A percentile compares a stretch with the other conserved stretches of the same genome.
Evolutionary conservation across 2,329 filamentous ascomycete species (phyloP).

Genomic region (Leptographium wingfieldii): DNA sequence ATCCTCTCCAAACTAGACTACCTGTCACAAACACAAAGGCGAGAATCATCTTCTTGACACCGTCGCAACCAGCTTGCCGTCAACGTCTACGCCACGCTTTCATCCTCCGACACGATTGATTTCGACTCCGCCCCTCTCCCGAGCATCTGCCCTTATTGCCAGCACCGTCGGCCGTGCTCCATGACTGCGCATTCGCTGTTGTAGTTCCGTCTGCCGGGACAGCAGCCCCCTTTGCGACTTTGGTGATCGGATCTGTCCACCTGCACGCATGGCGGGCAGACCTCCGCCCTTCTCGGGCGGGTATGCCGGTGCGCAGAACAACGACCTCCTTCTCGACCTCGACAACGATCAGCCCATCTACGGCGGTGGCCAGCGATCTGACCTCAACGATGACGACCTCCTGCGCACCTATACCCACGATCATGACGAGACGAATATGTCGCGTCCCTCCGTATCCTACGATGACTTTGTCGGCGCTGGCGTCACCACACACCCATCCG

Average conservation of each 20-base stretch:
- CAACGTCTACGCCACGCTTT: neutral
- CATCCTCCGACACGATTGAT: neutral
- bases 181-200: constrained; percentile 8
- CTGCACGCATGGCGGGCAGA: constrained; percentile 49
- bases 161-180: neutral
- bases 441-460: constrained; percentile 81
- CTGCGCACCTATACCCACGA: constrained; percentile 63
- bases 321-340: constrained; percentile 61
- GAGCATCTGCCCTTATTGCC: neutral
- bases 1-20: constrained; percentile 1
- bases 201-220: constrained; percentile 21
- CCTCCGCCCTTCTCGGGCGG: constrained; percentile 30
- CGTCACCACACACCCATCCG: constrained; percentile 34
- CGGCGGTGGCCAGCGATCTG: constrained; percentile 60
- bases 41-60: neutral
- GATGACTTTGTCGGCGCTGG: constrained; percentile 80
- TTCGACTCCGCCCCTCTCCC: neutral
- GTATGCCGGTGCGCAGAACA: constrained; percentile 34
- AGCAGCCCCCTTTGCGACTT: constrained; percentile 14
- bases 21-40: neutral
- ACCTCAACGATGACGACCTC: constrained; percentile 59
- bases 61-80: neutral
- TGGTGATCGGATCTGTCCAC: constrained; percentile 14
- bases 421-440: constrained; percentile 36
- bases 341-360: constrained; percentile 62